phyloP scores from a whole-genome alignment of 768 basidiomycete species.

The Lyophyllum shimeji region DNA sequence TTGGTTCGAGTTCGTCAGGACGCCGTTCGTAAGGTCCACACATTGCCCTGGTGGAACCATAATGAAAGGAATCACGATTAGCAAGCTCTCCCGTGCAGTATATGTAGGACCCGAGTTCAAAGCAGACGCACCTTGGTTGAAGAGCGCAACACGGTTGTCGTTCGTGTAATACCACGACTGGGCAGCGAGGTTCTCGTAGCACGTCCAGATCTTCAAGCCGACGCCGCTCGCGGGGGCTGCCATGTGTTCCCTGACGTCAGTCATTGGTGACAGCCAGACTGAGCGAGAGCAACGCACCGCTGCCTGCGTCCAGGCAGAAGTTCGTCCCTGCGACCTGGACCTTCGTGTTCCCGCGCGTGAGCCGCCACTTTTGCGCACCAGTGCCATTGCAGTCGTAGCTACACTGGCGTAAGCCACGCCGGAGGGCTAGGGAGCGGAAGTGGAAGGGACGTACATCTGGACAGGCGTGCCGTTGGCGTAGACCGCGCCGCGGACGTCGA shows the following conservation, averaged over 20 bases:
- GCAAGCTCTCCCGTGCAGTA: background rate
- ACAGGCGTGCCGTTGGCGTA: background rate
- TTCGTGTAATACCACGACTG: conserved; percentile 32
- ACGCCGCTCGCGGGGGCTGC: conserved; percentile 29
- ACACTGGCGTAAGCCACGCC: background rate
- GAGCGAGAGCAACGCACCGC: conserved; percentile 25
- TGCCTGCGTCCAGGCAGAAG: conserved; percentile 35
- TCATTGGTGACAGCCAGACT: background rate
- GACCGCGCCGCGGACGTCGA: background rate
- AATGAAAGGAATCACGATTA: too few relatives aligned
- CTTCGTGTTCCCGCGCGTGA: conserved; percentile 25
- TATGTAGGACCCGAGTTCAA: background rate
- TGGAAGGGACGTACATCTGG: background rate
- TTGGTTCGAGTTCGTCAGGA: conserved; percentile 23
- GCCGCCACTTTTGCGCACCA: conserved; percentile 28
- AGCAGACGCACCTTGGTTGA: conserved; percentile 4
- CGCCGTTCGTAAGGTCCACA: conserved; percentile 24
- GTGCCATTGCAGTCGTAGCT: conserved; percentile 35
- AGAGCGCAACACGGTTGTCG: conserved; percentile 23
- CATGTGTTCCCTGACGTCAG: background rate
- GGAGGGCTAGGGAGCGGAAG: background rate
- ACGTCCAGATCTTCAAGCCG: conserved; percentile 35
- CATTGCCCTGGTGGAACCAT: conserved; percentile 10
- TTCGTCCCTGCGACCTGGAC: conserved; percentile 29
- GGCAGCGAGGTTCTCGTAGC: conserved; percentile 30